Evolutionary conservation across 257 asterid genomes (phyloP).

Genomic region (Anisodus acutangulus): DNA sequence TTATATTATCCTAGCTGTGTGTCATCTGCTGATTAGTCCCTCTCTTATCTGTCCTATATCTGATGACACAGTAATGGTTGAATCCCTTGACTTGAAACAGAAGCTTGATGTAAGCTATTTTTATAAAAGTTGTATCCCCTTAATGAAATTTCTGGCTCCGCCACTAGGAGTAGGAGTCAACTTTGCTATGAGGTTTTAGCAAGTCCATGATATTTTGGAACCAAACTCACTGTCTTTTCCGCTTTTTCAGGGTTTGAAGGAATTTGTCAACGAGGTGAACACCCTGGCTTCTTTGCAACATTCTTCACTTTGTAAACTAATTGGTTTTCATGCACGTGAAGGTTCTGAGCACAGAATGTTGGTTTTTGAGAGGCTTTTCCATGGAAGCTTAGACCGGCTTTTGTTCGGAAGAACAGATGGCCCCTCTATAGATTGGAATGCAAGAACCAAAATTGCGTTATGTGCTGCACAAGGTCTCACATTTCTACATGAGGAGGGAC

Average conservation of each 20-base stretch:
- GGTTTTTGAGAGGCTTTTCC: conserved; percentile 82
- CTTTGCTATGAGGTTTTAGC: background rate
- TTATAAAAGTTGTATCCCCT: no score
- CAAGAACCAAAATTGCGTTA: conserved; percentile 82
- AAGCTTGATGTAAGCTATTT: no score
- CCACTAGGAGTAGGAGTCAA: background rate
- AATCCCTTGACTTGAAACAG: no score
- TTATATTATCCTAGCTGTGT: background rate
- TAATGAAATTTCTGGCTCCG: no score
- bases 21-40: conserved; percentile 18
- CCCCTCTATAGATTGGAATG: conserved; percentile 97
- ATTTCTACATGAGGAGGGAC: conserved; percentile 94
- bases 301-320: conserved; percentile 73
- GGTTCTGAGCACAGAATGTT: conserved; percentile 81
- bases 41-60: background rate
- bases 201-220: background rate
- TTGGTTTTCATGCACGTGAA: conserved; percentile 91
- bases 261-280: conserved; percentile 74
- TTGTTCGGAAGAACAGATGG: conserved; percentile 86
- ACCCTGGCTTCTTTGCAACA: conserved; percentile 85
- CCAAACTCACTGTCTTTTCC: conserved; percentile 12
- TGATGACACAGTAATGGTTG: background rate
- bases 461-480: conserved; percentile 96
- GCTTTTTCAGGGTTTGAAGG: conserved; percentile 73
- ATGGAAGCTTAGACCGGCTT: conserved; percentile 89